Evolutionary conservation across 345 rosid genomes (phyloP).

Genomic region (Eucalyptus viminalis): DNA sequence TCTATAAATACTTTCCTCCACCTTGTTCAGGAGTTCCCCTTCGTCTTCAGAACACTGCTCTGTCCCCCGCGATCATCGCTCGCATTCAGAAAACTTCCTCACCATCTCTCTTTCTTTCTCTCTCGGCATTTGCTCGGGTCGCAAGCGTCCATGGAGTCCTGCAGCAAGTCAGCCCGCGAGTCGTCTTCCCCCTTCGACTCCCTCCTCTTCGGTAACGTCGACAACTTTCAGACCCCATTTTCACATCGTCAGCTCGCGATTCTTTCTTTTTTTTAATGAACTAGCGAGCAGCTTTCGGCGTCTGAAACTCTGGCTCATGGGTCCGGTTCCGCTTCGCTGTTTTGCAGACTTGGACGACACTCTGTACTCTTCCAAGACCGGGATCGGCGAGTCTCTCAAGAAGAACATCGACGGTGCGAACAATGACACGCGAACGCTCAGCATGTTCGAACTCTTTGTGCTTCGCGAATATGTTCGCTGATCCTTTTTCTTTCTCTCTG

Average conservation of each 20-base stretch:
- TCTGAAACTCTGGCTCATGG: background rate
- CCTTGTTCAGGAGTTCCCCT: background rate
- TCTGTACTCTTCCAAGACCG: constrained; percentile 57
- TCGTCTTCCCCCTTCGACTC: constrained; percentile 44
- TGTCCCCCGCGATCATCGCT: background rate
- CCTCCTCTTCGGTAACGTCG: constrained; percentile 57
- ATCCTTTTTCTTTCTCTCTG: background rate
- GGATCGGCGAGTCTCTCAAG: constrained; percentile 60
- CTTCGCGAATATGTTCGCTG: background rate
- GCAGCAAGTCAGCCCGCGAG: background rate
- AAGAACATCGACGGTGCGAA: constrained; percentile 66
- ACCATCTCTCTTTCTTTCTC: background rate
- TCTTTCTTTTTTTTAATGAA: too few relatives aligned
- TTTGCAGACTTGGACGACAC: constrained; percentile 91
- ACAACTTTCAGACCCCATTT: background rate
- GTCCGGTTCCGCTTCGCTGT: background rate
- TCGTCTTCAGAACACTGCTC: background rate
- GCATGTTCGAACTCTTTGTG: background rate
- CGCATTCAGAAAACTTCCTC: background rate
- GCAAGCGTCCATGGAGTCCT: constrained; percentile 14
- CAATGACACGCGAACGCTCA: background rate
- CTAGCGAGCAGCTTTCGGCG: background rate
- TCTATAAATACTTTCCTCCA: background rate
- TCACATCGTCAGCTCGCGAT: background rate
- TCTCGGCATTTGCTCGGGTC: background rate